phyloP scores from a whole-genome alignment of 441 rosid genomes.

The Hura crepitans region DNA sequence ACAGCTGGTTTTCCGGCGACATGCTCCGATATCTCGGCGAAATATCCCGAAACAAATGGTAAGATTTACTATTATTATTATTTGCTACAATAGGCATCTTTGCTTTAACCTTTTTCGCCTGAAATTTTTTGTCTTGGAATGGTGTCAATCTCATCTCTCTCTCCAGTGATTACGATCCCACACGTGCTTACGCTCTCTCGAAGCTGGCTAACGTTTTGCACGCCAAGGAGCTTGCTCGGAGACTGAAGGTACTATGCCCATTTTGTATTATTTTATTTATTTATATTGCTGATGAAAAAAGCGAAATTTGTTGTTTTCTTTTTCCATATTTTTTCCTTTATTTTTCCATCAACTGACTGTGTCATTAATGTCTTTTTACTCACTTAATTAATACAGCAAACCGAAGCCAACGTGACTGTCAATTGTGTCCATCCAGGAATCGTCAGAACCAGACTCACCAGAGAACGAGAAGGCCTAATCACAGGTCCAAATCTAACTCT shows the following conservation, averaged over 20 bases:
- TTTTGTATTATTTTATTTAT: neutral
- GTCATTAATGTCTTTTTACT: neutral
- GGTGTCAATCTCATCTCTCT: neutral
- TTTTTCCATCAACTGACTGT: neutral
- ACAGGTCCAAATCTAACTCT: slow-evolving; percentile 45
- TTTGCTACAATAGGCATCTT: neutral
- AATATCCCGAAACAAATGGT: slow-evolving; percentile 63
- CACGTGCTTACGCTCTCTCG: slow-evolving; percentile 92
- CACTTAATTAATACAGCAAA: slow-evolving; percentile 42
- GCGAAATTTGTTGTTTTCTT: slow-evolving; percentile 36
- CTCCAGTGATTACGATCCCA: slow-evolving; percentile 59
- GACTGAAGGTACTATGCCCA: slow-evolving; percentile 47
- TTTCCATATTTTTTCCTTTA: neutral
- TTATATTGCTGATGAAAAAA: slow-evolving; percentile 14
- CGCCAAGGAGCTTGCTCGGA: slow-evolving; percentile 65
- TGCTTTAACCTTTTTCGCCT: slow-evolving; percentile 25
- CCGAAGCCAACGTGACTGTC: slow-evolving; percentile 74
- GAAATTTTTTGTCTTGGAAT: neutral
- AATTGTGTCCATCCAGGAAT: slow-evolving; percentile 93
- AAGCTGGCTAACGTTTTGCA: slow-evolving; percentile 87
- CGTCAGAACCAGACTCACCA: slow-evolving; percentile 78
- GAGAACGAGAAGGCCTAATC: slow-evolving; percentile 78
- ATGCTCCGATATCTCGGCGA: slow-evolving; percentile 57
- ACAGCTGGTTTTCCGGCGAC: slow-evolving; percentile 83
- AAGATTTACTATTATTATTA: neutral